Percentiles rank a stretch among this genome's conserved stretches.
Evolutionary conservation across 2,329 filamentous ascomycete species (phyloP).

Genomic region (Arthrobotrys entomopaga): DNA sequence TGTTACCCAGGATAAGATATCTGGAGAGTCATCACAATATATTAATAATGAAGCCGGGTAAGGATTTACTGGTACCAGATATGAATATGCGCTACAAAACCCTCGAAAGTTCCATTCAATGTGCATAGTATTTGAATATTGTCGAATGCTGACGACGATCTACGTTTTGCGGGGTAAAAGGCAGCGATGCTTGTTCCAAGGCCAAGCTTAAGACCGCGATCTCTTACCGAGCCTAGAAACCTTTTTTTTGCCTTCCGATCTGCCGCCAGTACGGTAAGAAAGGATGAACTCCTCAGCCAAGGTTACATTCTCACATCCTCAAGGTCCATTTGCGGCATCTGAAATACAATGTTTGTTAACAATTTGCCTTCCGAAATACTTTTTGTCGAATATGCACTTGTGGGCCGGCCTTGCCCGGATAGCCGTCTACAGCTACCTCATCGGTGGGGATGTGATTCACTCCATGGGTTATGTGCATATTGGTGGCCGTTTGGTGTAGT

Average conservation of each 20-base stretch:
- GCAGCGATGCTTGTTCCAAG: background rate
- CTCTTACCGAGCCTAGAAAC: background rate
- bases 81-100: no score
- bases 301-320: conserved; percentile 25
- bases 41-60: no score
- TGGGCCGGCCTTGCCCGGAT: conserved; percentile 1
- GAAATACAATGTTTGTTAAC: background rate
- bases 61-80: no score
- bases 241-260: conserved; percentile 43
- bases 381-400: background rate
- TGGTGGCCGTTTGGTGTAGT: no score
- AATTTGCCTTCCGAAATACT: conserved; percentile 1
- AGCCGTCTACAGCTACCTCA: conserved; percentile 32
- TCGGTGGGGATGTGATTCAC: conserved; percentile 17
- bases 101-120: no score
- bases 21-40: no score
- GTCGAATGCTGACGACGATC: background rate
- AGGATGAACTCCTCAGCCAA: conserved; percentile 10
- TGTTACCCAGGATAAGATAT: no score
- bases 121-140: no score
- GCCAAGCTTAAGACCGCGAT: conserved; percentile 1
- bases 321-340: conserved; percentile 16
- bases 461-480: background rate
- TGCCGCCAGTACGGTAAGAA: conserved; percentile 14
- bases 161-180: conserved; percentile 29